Percentiles rank a stretch among this genome's conserved stretches.
Evolutionary conservation across 2,329 filamentous ascomycete species (phyloP).

Genomic region (Penicillium concentricum): DNA sequence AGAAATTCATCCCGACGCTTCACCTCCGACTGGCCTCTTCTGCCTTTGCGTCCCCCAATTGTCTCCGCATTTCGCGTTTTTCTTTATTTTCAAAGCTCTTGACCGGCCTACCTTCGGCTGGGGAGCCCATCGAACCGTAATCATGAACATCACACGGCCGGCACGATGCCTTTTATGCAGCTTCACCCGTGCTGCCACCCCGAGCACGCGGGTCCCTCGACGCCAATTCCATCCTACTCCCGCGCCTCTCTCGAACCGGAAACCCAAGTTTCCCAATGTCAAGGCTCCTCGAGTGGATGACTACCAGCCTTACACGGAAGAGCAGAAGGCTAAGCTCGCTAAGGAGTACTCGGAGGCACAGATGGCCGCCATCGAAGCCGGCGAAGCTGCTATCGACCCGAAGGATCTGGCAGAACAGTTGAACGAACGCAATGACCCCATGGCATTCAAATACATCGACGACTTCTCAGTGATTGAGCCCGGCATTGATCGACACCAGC

Average conservation of each 20-base stretch:
- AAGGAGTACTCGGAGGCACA: conserved; percentile 77
- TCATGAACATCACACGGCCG: conserved; percentile 51
- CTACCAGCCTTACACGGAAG: conserved; percentile 61
- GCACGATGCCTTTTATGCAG: conserved; percentile 53
- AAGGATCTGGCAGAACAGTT: conserved; percentile 74
- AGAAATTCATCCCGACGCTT: conserved; percentile 28
- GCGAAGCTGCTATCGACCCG: conserved; percentile 72
- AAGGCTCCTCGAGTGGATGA: conserved; percentile 35
- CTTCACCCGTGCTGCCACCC: conserved; percentile 43
- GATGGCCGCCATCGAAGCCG: conserved; percentile 75
- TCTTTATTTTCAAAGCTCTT: conserved; percentile 13
- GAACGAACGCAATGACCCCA: conserved; percentile 68
- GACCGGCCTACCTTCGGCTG: conserved; percentile 29
- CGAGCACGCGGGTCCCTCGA: conserved; percentile 44
- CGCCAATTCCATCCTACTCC: conserved; percentile 51
- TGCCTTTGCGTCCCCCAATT: conserved; percentile 16
- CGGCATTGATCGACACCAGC: conserved; percentile 68
- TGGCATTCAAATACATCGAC: conserved; percentile 73
- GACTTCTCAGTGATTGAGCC: conserved; percentile 77
- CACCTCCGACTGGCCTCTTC: conserved; percentile 13
- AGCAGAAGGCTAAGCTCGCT: conserved; percentile 62
- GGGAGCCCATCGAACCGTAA: conserved; percentile 27
- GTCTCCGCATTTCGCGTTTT: conserved; percentile 11
- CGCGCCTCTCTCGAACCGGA: conserved; percentile 37
- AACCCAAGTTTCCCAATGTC: conserved; percentile 41